Percentiles rank a stretch among this genome's conserved stretches.
Evolutionary conservation across 208 protist species (phyloP).

Genomic region (Trypanosoma caninum): DNA sequence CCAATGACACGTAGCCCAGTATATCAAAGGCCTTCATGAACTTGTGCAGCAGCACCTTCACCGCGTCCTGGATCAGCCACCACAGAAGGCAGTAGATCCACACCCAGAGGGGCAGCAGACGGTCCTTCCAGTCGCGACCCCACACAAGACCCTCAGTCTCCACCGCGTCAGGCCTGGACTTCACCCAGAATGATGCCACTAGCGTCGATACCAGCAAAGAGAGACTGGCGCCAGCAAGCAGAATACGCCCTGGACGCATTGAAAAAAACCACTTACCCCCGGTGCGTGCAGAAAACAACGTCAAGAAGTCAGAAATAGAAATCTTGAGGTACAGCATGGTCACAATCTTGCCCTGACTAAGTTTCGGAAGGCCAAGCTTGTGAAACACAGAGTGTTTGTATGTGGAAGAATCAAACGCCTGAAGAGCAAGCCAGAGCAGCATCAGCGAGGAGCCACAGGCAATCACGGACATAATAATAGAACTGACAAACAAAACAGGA

Average conservation of each 20-base stretch:
- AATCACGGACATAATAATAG: too few species aligned
- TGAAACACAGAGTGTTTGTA: slow-evolving; percentile 60
- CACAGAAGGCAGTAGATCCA: slow-evolving; percentile 92
- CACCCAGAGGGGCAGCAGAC: slow-evolving; percentile 77
- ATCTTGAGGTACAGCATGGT: slow-evolving; percentile 89
- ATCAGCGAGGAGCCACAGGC: too few species aligned
- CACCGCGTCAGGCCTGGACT: slow-evolving; percentile 48
- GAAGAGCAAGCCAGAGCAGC: too few species aligned
- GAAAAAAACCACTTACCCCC: slow-evolving; percentile 68
- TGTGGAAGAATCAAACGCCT: too few species aligned
- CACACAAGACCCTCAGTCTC: slow-evolving; percentile 73
- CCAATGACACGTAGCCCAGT: slow-evolving; percentile 58
- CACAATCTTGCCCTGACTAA: slow-evolving; percentile 73
- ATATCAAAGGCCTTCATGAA: slow-evolving; percentile 70
- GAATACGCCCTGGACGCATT: slow-evolving; percentile 49
- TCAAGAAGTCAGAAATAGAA: slow-evolving; percentile 88
- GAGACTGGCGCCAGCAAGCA: slow-evolving; percentile 58
- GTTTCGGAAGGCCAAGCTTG: slow-evolving; percentile 51
- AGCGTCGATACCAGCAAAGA: slow-evolving; percentile 73
- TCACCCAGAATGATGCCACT: slow-evolving; percentile 67
- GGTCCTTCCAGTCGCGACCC: slow-evolving; percentile 41
- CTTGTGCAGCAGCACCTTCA: slow-evolving; percentile 74
- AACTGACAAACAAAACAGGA: too few species aligned
- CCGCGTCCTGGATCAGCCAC: slow-evolving; percentile 84
- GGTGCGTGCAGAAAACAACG: slow-evolving; percentile 88